A percentile compares a stretch with the other conserved stretches of the same genome.
These are phyloP conservation scores for Venturia aucupariae DNA, from an alignment of 2,329 filamentous ascomycete species.

Conservation along the genomic window DNA sequence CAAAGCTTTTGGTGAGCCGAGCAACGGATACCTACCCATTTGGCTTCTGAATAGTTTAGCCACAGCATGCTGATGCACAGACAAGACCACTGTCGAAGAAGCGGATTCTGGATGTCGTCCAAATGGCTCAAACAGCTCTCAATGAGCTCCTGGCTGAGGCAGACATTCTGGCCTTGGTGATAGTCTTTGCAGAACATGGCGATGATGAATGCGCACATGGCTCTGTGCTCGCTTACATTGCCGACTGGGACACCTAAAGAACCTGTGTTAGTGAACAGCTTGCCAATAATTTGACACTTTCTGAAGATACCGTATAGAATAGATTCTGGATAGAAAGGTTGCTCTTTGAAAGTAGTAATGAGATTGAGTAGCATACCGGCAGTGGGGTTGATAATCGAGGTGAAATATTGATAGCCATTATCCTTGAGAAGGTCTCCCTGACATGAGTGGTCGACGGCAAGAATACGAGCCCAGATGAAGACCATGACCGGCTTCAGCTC, in stretches of 20 bases:
- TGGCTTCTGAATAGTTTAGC: slow-evolving; percentile 83
- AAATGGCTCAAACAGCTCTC: slow-evolving; percentile 78
- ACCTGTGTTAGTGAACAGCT: neutral
- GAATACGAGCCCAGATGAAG: slow-evolving; percentile 94
- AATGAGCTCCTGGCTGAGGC: slow-evolving; percentile 83
- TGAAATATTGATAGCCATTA: slow-evolving; percentile 95
- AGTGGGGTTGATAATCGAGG: slow-evolving; percentile 72
- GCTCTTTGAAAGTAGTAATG: neutral
- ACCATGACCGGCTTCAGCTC: slow-evolving; percentile 98
- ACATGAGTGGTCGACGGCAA: slow-evolving; percentile 89
- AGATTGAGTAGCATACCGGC: slow-evolving; percentile 4
- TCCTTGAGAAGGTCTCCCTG: slow-evolving; percentile 93
- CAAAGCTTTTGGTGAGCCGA: slow-evolving; percentile 75
- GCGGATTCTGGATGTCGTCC: slow-evolving; percentile 73
- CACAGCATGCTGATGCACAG: slow-evolving; percentile 92
- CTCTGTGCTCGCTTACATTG: slow-evolving; percentile 88
- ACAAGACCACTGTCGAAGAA: slow-evolving; percentile 91
- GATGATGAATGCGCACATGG: slow-evolving; percentile 97
- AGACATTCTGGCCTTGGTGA: slow-evolving; percentile 82
- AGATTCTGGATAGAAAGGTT: neutral
- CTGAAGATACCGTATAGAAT: neutral
- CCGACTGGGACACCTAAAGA: slow-evolving; percentile 62
- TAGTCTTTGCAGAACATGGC: slow-evolving; percentile 96
- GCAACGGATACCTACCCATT: slow-evolving; percentile 89
- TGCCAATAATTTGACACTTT: neutral